Percentiles rank a stretch among this genome's conserved stretches.
Conservation (phyloP, 768 basidiomycete species). For the Cantharellus anzutake region DNA sequence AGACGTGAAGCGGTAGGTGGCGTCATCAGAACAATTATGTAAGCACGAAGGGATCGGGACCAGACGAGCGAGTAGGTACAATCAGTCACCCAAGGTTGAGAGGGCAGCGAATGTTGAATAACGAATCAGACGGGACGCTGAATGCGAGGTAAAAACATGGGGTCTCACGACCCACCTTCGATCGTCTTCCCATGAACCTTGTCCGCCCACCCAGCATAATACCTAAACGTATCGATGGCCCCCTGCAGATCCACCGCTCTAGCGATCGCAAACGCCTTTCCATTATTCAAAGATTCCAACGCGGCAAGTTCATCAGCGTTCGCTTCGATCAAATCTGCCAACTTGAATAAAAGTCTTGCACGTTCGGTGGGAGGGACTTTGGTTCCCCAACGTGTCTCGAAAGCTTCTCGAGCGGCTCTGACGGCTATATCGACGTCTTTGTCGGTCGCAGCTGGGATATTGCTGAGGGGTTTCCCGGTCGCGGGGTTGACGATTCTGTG, state of each 20-base stretch:
- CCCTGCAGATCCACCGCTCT: not conserved
- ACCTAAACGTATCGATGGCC: conserved; percentile 18
- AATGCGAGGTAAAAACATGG: not conserved
- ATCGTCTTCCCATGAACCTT: conserved; percentile 62
- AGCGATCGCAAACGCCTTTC: conserved; percentile 7
- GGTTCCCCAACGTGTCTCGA: conserved; percentile 49
- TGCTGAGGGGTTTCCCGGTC: conserved; percentile 40
- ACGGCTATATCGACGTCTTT: conserved; percentile 67
- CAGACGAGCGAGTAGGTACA: not conserved
- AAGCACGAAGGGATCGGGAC: not conserved
- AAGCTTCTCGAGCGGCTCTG: conserved; percentile 38
- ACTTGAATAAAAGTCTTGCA: conserved; percentile 34
- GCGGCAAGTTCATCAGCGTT: conserved; percentile 46
- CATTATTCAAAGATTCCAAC: conserved; percentile 50
- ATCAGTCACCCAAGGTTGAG: not conserved
- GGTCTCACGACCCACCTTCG: conserved; percentile 26
- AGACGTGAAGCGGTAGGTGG: not conserved
- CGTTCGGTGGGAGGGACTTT: conserved; percentile 34
- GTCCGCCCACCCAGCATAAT: conserved; percentile 88
- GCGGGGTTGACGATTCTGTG: conserved; percentile 39
- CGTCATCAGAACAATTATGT: not conserved
- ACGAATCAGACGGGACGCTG: not conserved
- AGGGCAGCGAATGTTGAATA: not conserved
- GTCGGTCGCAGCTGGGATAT: conserved; percentile 36
- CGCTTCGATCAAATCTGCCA: conserved; percentile 43